Evolutionary conservation across 306 rosid species (phyloP), one percentile per base, ranked within the genome.

Genomic region (Astragalus glycyphyllos): DNA sequence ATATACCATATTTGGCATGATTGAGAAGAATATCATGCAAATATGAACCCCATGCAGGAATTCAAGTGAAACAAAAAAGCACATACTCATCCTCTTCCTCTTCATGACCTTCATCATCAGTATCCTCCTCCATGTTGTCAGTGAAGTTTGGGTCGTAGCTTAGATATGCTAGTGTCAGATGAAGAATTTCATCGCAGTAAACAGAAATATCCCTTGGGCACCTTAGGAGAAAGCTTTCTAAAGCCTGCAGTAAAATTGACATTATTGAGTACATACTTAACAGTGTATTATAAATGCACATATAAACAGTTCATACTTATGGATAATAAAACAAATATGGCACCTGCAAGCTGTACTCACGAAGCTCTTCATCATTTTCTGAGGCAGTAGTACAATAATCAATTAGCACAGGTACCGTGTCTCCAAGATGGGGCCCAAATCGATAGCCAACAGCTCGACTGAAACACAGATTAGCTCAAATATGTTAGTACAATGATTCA

Each of bases 381-480:
- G 98, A 90, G 59, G 98, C 97, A 58, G 80, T 85, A 57, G 89
- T 90, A 79, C 98, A 92, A 73, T 90, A 88, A 83, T 85, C 79
- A 35, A 88, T 88, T 57, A 92, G 86, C 74, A 90, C 91, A 2
- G 98, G 98, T 80, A 92, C 96, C 15, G 97, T 88, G 59, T 92
- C 98, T 38, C 86, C 86, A 71, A 92, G 97, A 85, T 92, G 98
- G 57, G 97, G 84, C 75, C 97, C 98, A 79, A 92, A 92, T 23
- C 97, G 97, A 69, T 92, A 92, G 54, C 98, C 98, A 69, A 92
- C 98, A 71, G 98, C 96, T n/a, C 97, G 97, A 83, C 98, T 90
- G 82, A 54, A 65, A 75, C 74, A 79, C 74, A 74, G 80, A 37
- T 50, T 41, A 61, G 62, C 32, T 42, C 69, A 66, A 83, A 61